phyloP scores from a whole-genome alignment of 257 asterid species.

The Solanum ahanhuiri region DNA sequence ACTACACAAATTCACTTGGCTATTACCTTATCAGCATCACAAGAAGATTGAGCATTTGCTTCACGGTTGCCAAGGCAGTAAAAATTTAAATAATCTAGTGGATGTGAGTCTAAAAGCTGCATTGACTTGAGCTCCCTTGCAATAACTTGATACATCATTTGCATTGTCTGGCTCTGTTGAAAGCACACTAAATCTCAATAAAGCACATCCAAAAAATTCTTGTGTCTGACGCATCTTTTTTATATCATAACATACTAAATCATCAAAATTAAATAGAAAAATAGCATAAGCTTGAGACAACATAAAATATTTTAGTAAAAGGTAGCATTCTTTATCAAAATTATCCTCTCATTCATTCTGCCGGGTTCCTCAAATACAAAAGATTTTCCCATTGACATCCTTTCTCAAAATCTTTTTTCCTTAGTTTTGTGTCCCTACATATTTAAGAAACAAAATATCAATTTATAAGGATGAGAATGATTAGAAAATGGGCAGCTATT shows the following conservation, averaged over 20 bases:
- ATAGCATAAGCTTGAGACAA: background rate
- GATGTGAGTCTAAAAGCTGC: constrained; percentile 50
- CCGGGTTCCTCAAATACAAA: background rate
- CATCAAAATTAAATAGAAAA: background rate
- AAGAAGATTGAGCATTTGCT: constrained; percentile 26
- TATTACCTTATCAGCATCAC: constrained; percentile 56
- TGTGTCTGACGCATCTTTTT: background rate
- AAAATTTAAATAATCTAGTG: constrained; percentile 75
- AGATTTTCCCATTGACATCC: background rate
- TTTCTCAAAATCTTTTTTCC: background rate
- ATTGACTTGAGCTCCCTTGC: constrained; percentile 59
- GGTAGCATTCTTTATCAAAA: background rate
- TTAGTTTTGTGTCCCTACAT: background rate
- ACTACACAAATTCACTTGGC: background rate
- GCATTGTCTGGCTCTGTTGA: constrained; percentile 68
- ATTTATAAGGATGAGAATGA: background rate
- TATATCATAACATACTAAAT: background rate
- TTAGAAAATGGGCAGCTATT: background rate
- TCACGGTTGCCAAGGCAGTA: constrained; percentile 88
- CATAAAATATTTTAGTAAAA: background rate
- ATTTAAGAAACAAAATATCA: background rate
- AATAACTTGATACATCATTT: constrained; percentile 67
- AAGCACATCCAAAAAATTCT: background rate
- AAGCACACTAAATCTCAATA: constrained; percentile 2
- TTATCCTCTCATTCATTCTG: background rate